Evolutionary conservation across 2,329 filamentous ascomycete species (phyloP), one percentile per base, ranked within the genome.

Genomic region (Pestalotiopsis sp.): DNA sequence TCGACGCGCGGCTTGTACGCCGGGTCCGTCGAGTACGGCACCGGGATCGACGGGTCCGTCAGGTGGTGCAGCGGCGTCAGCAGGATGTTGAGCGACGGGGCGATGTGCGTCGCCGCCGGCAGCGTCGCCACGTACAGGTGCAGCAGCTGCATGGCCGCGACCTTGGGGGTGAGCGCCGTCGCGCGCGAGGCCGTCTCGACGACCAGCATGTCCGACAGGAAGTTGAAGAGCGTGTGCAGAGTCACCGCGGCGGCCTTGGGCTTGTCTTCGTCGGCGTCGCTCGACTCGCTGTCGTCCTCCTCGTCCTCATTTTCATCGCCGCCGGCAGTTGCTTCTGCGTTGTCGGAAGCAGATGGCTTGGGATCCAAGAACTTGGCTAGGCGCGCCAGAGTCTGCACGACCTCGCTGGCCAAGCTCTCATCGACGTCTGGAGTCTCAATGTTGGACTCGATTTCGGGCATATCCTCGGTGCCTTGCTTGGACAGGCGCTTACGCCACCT

Each of bases 351-450:
- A 77, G 81, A 83, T 78, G 84, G 83, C 71, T 91, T 93, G 88
- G 87, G 75, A 83, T 90, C 70, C 86, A 90, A 80, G 69, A 85
- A 85, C 25, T 83, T 89, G 57, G 91, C 93, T 0, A 99, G 84
- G 83, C 97, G 97, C 49, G 95, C 86, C 45, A 97, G 84, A 71
- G 97, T 94, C 72, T 94, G 92, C 4, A 93, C 89, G 13, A 90
- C 90, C 77, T 97, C 93, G 57, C 89, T 86, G 1, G 93, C 93
- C n/a, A 98, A 84, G 11, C 90, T 86, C 75, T 96, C 91, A 17
- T 91, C 90, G 7, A 95, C 79, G 20, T 77, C 73, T 5, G 64
- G 13, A n/a, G n/a, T 31, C 65, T 62, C 14, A 63, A 49, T 25
- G 59, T 66, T 60, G 4, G 60, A 60, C 11, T 72, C 69, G 25